phyloP scores from a whole-genome alignment of 108 stramenopile genomes.

The Skeletonema tropicum region DNA sequence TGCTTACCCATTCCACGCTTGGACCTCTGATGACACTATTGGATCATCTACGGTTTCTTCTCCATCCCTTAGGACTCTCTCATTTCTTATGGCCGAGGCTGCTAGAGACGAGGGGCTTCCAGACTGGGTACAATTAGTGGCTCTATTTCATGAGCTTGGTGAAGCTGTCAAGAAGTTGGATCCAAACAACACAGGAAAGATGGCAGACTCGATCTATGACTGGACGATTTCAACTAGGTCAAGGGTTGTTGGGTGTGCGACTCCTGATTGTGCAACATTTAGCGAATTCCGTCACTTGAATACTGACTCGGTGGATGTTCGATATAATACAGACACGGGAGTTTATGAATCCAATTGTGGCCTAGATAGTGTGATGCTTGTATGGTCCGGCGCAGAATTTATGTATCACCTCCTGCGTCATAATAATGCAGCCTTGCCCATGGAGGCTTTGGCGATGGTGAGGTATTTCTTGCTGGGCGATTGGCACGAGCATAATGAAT shows the following conservation, averaged over 20 bases:
- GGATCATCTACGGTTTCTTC: neutral
- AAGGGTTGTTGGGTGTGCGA: constrained; percentile 55
- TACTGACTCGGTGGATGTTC: constrained; percentile 43
- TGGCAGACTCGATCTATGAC: constrained; percentile 51
- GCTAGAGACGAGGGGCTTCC: constrained; percentile 56
- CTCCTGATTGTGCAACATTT: constrained; percentile 39
- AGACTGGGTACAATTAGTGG: constrained; percentile 73
- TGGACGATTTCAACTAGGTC: constrained; percentile 63
- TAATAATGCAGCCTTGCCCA: constrained; percentile 52
- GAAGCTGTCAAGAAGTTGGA: constrained; percentile 41
- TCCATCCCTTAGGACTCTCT: constrained; percentile 56
- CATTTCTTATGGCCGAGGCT: constrained; percentile 56
- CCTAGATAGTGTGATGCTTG: constrained; percentile 50
- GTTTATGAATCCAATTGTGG: constrained; percentile 52
- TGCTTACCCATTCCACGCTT: constrained; percentile 36
- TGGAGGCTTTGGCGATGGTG: constrained; percentile 56
- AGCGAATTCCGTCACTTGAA: constrained; percentile 52
- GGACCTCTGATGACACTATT: constrained; percentile 1
- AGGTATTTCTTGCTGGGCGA: constrained; percentile 50
- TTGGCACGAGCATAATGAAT: constrained; percentile 56
- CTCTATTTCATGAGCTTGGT: constrained; percentile 53
- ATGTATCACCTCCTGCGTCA: constrained; percentile 61
- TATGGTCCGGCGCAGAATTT: constrained; percentile 68
- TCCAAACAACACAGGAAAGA: constrained; percentile 18
- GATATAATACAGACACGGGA: constrained; percentile 48